phyloP scores from a whole-genome alignment of 306 rosid species.

The Delonix regia region DNA sequence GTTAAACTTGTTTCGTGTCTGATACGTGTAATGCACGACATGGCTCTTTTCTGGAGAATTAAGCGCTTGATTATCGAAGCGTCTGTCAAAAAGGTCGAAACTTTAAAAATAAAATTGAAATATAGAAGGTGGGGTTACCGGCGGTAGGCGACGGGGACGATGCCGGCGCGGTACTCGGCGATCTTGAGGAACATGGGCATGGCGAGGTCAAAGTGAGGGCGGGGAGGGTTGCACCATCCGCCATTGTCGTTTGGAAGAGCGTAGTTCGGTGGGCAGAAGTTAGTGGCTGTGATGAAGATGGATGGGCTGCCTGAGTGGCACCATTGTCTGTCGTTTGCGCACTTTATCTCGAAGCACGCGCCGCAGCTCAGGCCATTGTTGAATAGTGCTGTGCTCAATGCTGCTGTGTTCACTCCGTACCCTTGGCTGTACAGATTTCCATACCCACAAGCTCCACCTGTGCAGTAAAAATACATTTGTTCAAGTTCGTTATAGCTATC shows the following conservation, averaged over 20 bases:
- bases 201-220: constrained; percentile 96
- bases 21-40: not conserved
- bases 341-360: constrained; percentile 87
- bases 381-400: constrained; percentile 90
- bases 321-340: constrained; percentile 73
- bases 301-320: constrained; percentile 97
- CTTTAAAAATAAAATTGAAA: not conserved
- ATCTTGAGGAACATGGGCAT: constrained; percentile 99
- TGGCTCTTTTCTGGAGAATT: no score
- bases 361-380: constrained; percentile 93
- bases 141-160: constrained; percentile 92
- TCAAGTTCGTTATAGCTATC: not conserved
- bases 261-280: constrained; percentile 93
- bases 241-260: constrained; percentile 95
- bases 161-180: constrained; percentile 96
- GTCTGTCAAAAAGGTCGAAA: not conserved
- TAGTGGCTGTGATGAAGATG: constrained; percentile 82
- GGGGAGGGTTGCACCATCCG: constrained; percentile 99
- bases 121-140: constrained; percentile 44
- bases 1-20: no score
- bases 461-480: not conserved
- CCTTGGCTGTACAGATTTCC: constrained; percentile 97
- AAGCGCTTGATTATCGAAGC: no score
- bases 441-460: constrained; percentile 99
- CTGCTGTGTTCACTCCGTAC: constrained; percentile 91